Evolutionary conservation across 2,329 filamentous ascomycete genomes (phyloP), one percentile per base, ranked within the genome.

Genomic region (Epichloe typhina): DNA sequence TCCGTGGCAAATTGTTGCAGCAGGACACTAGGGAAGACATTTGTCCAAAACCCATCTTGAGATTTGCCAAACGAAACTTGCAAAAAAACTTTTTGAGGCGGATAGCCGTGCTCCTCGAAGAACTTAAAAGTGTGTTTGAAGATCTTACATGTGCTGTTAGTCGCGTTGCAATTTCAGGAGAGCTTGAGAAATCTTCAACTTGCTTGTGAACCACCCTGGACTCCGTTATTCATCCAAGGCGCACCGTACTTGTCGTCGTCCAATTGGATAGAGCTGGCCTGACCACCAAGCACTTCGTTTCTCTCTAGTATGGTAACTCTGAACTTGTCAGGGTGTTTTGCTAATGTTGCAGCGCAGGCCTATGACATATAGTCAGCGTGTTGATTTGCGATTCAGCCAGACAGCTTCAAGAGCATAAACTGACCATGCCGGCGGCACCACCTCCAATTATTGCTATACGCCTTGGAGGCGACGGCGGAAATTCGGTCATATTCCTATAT

Each of bases 111-210:
- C 47, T 74, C 69, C 5, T 72, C 68, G 58, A 83, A 83, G 72
- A 82, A 82, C 49, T 77, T 77, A 69, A 83, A 76, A 0, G 80
- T 83, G 58, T 84, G 80, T 59, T 83, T 79, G 65, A 84, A 84
- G 55, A 83, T 83, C 66, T 81, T 40, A 67, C 12, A 35, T 33
- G 39, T 15, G 13, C 13, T 15, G 21, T 52, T 37, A 42, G 37
- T 40, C 5, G 15, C 6, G n/a, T 19, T 26, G 36, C 8, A 46
- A 46, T 12, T 9, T 35, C 9, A 17, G 12, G n/a, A 6, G 12
- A 33, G 8, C 4, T 13, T 5, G 31, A 31, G 9, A 3, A 13
- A 33, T 35, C 11, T 50, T 19, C 12, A 43, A 53, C 59, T 37
- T 44, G 66, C 64, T 49, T 60, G 54, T 37, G 67, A 71, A 15